phyloP scores from a whole-genome alignment of 106 monocot genomes.

The Ottelia alismoides region DNA sequence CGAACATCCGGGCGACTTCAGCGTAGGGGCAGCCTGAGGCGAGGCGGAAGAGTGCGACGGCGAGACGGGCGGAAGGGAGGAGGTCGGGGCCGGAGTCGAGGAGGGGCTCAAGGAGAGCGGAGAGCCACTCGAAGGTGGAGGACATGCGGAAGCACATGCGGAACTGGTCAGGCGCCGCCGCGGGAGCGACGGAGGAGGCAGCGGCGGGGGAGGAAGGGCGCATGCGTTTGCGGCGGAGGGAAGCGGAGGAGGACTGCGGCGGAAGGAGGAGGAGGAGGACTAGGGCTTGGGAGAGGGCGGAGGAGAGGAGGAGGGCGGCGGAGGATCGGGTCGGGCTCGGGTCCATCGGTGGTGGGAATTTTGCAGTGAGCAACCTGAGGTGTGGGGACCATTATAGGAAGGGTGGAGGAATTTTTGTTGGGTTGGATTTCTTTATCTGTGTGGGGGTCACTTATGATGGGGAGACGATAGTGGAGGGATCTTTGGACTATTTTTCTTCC shows the following conservation, averaged over 20 bases:
- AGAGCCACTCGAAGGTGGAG: constrained; percentile 64
- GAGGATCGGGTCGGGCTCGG: too few relatives aligned
- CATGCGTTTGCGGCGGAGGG: background rate
- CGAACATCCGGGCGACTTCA: constrained; percentile 34
- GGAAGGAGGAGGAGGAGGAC: background rate
- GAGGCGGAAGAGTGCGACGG: constrained; percentile 41
- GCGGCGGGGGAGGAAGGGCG: background rate
- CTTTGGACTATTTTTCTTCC: too few relatives aligned
- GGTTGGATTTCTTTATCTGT: too few relatives aligned
- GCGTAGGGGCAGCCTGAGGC: constrained; percentile 37
- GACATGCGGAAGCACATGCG: constrained; percentile 28
- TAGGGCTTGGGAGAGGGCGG: background rate
- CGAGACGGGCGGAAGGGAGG: constrained; percentile 29
- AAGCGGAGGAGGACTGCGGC: background rate
- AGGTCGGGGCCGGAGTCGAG: constrained; percentile 31
- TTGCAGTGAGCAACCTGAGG: too few relatives aligned
- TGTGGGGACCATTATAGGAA: too few relatives aligned
- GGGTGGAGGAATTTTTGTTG: too few relatives aligned
- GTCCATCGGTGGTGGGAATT: too few relatives aligned
- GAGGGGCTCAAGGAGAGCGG: constrained; percentile 74
- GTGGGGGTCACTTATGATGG: too few relatives aligned
- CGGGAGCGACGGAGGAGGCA: background rate
- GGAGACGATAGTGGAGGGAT: too few relatives aligned
- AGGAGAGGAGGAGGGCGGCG: background rate
- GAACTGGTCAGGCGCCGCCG: constrained; percentile 22